Base-by-base conservation (phyloP, 163 green algal species). In the Prototheca wickerhamii region DNA sequence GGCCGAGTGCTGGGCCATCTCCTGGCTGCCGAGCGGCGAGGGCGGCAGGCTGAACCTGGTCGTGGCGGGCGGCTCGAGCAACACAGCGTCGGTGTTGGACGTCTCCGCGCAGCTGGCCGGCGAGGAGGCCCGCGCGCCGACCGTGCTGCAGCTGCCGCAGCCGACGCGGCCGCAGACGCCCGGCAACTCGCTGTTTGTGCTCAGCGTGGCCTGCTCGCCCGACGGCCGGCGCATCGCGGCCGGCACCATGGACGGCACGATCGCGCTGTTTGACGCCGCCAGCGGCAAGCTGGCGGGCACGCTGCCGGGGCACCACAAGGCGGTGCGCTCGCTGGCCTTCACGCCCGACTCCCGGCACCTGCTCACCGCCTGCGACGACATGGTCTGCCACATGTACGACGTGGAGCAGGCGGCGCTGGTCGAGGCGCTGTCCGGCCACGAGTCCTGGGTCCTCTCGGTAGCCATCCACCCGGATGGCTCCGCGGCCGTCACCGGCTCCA, bases 321-420 rank as follows among this genome's bases (percentile, higher is more conserved):
- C 91, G 8, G 86, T 98, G 51, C 77, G 91, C 5, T 79, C 70
- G 17, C 66, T 98, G 1, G 65, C 78, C 8, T 98, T 95, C 75
- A 91, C 86, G 4, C 82, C 84, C 89, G 89, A 95, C 63, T 87
- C 75, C 33, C 81, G 80, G 60, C 70, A 82, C 65, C 74, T 96
- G 33, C 63, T 96, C 40, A 94, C 87, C 0, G 91, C 83, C 1
- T 95, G 86, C 49, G 91, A 98, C 72, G 91, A 98, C 84, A 90
- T 88, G 77, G 87, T 96, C 66, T 44, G 79, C 23, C 84, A 95
- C 64, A 58, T 96, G 61, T 97, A 95, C 65, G 91, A 96, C 58
- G 86, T 83, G 4, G 76, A 92, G 52, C 77, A 76, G 58, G 77
- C 55, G 1, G 71, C 68, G 4, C 73, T 96, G 33, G 76, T 96